Conservation (phyloP, 257 asterid genomes). For the Primulina eburnea region DNA sequence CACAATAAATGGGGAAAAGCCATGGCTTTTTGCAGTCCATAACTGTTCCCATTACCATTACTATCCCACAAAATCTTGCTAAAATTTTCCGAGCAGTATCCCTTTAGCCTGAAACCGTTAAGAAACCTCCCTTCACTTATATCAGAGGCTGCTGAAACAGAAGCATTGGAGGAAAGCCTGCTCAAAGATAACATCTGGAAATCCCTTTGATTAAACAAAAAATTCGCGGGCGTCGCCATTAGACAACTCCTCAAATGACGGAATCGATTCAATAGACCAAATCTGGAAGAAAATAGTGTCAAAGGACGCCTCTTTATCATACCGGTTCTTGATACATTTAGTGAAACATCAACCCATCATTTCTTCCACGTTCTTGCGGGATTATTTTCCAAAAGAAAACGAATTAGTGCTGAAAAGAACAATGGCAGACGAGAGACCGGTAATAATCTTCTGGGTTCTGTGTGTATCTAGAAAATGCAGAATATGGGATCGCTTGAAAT, state of each 20-base stretch:
- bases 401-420: background rate
- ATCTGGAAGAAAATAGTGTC: slow-evolving; percentile 16
- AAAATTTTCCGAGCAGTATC: slow-evolving; percentile 31
- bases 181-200: slow-evolving; percentile 33
- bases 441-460: background rate
- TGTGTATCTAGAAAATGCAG: background rate
- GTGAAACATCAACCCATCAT: background rate
- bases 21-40: slow-evolving; percentile 33
- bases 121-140: slow-evolving; percentile 26
- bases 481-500: background rate
- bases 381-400: background rate
- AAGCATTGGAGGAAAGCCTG: slow-evolving; percentile 26
- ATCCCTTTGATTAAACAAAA: slow-evolving; percentile 36
- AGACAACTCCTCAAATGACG: slow-evolving; percentile 29
- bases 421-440: background rate
- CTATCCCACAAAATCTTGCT: slow-evolving; percentile 25
- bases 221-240: slow-evolving; percentile 57
- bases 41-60: slow-evolving; percentile 20
- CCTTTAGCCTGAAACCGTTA: slow-evolving; percentile 32
- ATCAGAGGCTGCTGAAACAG: slow-evolving; percentile 27
- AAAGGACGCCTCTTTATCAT: slow-evolving; percentile 52
- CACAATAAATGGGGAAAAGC: slow-evolving; percentile 39
- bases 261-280: slow-evolving; percentile 12
- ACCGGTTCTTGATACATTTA: slow-evolving; percentile 34
- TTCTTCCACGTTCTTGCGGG: background rate